phyloP scores from a whole-genome alignment of 225 moss, liverwort and hornwort species.

The Bryoerythrophyllum caledonicum region DNA sequence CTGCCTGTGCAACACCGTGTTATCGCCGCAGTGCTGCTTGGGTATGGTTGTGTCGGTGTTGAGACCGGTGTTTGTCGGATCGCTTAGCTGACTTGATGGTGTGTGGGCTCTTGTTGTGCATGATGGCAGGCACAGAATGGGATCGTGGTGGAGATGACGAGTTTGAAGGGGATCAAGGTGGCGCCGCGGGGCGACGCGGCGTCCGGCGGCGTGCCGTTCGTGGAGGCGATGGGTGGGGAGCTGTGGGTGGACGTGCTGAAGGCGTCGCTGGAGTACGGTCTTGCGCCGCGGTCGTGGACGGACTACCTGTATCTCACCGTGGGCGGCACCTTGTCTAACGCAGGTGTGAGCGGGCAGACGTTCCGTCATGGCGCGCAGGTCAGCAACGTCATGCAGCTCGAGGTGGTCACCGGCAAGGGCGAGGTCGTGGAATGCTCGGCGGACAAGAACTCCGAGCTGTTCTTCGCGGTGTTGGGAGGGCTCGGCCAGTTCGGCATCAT shows the following conservation, averaged over 20 bases:
- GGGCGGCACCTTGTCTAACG: constrained; percentile 78
- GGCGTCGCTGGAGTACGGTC: constrained; percentile 44
- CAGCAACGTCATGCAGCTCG: constrained; percentile 58
- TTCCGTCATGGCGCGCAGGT: constrained; percentile 71
- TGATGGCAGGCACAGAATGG: constrained; percentile 21
- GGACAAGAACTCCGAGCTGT: constrained; percentile 44
- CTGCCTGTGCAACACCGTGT: no score
- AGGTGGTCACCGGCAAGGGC: constrained; percentile 52
- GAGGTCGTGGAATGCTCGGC: constrained; percentile 61
- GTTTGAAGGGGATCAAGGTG: constrained; percentile 20
- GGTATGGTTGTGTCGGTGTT: no score
- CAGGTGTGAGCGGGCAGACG: constrained; percentile 74
- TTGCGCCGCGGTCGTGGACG: constrained; percentile 61
- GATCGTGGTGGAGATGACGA: constrained; percentile 28
- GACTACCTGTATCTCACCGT: constrained; percentile 66
- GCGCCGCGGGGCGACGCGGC: constrained; percentile 21
- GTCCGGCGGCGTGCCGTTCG: constrained; percentile 27
- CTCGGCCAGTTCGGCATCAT: constrained; percentile 92
- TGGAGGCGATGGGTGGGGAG: constrained; percentile 60
- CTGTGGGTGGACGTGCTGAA: constrained; percentile 64
- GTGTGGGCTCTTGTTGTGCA: not conserved
- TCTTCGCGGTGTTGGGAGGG: constrained; percentile 75
- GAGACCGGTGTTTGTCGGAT: no score
- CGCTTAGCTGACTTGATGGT: not conserved
- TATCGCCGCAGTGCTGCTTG: no score